Percentiles rank a stretch among this genome's conserved stretches.
Evolutionary conservation across 2,329 filamentous ascomycete genomes (phyloP).

Genomic region (Curvularia lunata): DNA sequence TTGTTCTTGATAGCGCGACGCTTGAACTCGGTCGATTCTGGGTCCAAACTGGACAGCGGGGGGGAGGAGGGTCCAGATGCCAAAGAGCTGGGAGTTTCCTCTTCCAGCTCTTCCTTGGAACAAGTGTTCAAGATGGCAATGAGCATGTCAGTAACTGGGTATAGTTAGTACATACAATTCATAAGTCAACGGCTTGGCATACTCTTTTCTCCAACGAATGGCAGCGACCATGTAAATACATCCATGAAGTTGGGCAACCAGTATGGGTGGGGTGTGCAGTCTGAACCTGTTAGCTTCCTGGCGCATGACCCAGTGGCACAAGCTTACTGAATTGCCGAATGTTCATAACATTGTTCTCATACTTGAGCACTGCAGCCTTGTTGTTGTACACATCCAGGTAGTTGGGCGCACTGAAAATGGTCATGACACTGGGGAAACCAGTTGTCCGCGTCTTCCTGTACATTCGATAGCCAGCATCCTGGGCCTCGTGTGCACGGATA

Average conservation of each 20-base stretch:
- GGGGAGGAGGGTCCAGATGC: conserved; percentile 77
- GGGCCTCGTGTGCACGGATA: conserved; percentile 96
- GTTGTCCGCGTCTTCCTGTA: conserved; percentile 98
- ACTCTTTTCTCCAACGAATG: conserved; percentile 95
- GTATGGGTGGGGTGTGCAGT: conserved; percentile 98
- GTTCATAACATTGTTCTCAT: conserved; percentile 99
- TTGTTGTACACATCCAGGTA: conserved; percentile 99
- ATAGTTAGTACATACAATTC: conserved; percentile 24
- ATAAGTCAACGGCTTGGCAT: conserved; percentile 13
- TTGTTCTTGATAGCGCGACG: conserved; percentile 99
- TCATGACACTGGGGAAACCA: conserved; percentile 99
- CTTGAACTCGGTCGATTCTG: conserved; percentile 91
- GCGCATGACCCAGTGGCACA: background rate
- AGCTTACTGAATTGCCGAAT: conserved; percentile 85
- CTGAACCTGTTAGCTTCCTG: conserved; percentile 31
- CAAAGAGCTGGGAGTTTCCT: conserved; percentile 79
- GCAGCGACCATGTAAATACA: conserved; percentile 99
- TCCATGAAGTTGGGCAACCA: conserved; percentile 99
- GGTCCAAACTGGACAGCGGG: conserved; percentile 69
- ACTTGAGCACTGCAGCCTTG: conserved; percentile 98
- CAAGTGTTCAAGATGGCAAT: conserved; percentile 98
- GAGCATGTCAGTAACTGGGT: conserved; percentile 87
- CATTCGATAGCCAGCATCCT: conserved; percentile 98
- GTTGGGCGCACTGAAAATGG: conserved; percentile 98
- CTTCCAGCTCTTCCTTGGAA: conserved; percentile 95